Conservation (phyloP, 164 flowering plant species). For the Sextonia rubra region DNA sequence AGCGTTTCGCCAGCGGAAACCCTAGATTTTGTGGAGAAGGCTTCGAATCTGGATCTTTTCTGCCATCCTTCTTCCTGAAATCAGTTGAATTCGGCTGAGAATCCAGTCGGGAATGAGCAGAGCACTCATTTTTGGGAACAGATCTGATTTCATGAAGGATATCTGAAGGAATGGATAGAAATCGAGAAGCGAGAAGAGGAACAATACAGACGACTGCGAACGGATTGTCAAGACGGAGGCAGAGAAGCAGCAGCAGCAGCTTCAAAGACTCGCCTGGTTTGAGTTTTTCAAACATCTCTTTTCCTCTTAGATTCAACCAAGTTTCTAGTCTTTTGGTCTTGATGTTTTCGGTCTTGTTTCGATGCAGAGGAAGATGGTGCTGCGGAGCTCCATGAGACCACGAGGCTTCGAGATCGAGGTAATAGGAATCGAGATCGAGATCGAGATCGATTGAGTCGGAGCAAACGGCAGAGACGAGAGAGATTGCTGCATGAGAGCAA, state of each 20-base stretch:
- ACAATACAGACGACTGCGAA: conserved; percentile 46
- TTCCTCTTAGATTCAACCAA: neutral
- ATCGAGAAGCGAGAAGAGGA: conserved; percentile 68
- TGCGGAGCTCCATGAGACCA: conserved; percentile 70
- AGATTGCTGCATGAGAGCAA: conserved; percentile 48
- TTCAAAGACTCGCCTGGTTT: conserved; percentile 90
- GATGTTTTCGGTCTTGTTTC: conserved; percentile 9
- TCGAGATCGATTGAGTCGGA: conserved; percentile 55
- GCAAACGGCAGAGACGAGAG: conserved; percentile 59
- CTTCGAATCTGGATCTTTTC: conserved; percentile 9
- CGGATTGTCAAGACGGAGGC: conserved; percentile 71
- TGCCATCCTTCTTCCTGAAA: conserved; percentile 4
- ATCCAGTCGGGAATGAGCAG: neutral
- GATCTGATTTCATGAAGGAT: conserved; percentile 16
- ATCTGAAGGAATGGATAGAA: conserved; percentile 58
- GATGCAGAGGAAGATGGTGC: conserved; percentile 78
- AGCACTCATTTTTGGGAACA: neutral
- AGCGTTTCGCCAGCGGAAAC: conserved; percentile 5
- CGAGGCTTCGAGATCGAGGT: conserved; percentile 60
- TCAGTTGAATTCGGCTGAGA: neutral
- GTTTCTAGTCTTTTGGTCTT: conserved; percentile 2
- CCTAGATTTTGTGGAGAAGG: neutral
- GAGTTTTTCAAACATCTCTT: conserved; percentile 20
- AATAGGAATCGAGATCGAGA: conserved; percentile 44
- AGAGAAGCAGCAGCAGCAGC: conserved; percentile 43